phyloP scores from a whole-genome alignment of 306 rosid genomes.

The Ziziphus jujuba region DNA sequence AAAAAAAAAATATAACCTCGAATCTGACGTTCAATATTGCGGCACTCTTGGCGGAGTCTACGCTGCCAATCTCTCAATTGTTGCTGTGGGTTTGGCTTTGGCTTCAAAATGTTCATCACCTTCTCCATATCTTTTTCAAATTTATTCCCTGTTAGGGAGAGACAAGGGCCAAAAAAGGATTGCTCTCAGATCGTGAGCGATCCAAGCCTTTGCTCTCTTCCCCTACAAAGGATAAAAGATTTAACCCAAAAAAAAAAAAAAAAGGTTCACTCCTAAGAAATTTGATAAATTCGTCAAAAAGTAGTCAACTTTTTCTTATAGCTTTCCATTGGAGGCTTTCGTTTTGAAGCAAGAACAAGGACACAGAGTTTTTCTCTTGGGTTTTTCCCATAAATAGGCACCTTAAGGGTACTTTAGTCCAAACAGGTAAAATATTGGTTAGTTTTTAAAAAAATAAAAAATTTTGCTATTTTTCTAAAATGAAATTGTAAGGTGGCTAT shows the following conservation, averaged over 20 bases:
- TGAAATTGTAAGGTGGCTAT: no score
- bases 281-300: not conserved
- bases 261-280: not conserved
- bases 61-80: slow-evolving; percentile 93
- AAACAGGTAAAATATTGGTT: no score
- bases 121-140: slow-evolving; percentile 58
- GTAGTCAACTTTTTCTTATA: no score
- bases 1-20: slow-evolving; percentile 48
- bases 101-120: slow-evolving; percentile 67
- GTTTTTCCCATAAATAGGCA: no score
- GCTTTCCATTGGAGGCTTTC: no score
- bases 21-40: slow-evolving; percentile 91
- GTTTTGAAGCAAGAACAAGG: no score
- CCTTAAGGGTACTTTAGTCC: no score
- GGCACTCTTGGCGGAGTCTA: slow-evolving; percentile 87
- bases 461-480: no score
- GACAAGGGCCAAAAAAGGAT: not conserved
- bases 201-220: not conserved
- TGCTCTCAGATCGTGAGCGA: not conserved
- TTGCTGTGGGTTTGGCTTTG: slow-evolving; percentile 84
- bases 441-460: no score
- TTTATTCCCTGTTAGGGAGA: not conserved
- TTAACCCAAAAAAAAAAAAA: no score
- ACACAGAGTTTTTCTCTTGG: no score
- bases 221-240: not conserved